Evolutionary conservation across 1,139 yeast genomes (phyloP).

Genomic region (Candida sp.): DNA sequence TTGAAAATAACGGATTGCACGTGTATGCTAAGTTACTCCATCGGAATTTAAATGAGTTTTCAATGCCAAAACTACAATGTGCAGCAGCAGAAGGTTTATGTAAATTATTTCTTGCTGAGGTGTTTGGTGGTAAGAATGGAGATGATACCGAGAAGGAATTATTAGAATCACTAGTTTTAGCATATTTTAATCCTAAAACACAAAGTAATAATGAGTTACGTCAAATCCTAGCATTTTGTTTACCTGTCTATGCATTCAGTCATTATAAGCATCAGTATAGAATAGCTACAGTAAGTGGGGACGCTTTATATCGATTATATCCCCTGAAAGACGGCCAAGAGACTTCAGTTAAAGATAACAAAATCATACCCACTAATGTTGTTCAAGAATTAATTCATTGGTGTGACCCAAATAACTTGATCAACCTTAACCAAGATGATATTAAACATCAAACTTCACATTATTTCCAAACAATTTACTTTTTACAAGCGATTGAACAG

Average conservation of each 20-base stretch:
- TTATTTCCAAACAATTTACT: slow-evolving; percentile 53
- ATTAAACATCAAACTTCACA: slow-evolving; percentile 48
- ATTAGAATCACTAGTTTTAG: slow-evolving; percentile 66
- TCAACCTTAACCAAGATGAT: slow-evolving; percentile 43
- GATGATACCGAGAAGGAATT: slow-evolving; percentile 37
- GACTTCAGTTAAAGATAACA: slow-evolving; percentile 19
- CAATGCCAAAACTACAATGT: slow-evolving; percentile 68
- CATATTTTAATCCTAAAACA: slow-evolving; percentile 72
- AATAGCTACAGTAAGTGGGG: slow-evolving; percentile 63
- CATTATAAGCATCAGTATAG: slow-evolving; percentile 70
- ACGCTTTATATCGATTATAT: slow-evolving; percentile 59
- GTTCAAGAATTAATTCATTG: slow-evolving; percentile 77
- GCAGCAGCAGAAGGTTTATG: slow-evolving; percentile 86
- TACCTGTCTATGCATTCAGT: slow-evolving; percentile 88
- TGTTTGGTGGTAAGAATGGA: slow-evolving; percentile 31
- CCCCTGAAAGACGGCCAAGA: slow-evolving; percentile 21
- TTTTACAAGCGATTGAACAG: slow-evolving; percentile 50
- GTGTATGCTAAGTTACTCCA: slow-evolving; percentile 67
- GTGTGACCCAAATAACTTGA: slow-evolving; percentile 81
- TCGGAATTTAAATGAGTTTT: slow-evolving; percentile 57
- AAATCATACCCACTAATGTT: slow-evolving; percentile 53
- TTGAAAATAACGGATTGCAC: slow-evolving; percentile 61
- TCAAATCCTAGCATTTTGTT: slow-evolving; percentile 83
- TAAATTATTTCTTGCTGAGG: slow-evolving; percentile 76
- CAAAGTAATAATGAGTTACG: slow-evolving; percentile 62